Base-by-base conservation (phyloP, 2,329 filamentous ascomycete genomes). In the Coniella lustricola region DNA sequence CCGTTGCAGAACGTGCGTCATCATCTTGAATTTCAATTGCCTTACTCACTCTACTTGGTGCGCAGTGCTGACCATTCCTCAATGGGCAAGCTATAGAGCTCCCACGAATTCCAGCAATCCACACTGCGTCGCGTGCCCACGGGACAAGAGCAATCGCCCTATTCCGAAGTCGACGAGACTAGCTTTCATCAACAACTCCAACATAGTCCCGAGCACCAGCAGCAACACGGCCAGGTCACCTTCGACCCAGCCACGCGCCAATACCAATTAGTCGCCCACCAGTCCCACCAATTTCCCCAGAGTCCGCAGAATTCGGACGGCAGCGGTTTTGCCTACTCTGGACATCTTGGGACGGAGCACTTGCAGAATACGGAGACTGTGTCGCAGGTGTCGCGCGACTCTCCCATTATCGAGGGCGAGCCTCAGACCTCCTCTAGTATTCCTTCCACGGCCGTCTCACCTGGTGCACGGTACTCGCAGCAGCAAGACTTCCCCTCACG, bases 341-440 rank as follows among this genome's bases (percentile, higher is more conserved):
- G 61, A 34, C 65, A 69, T 46, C 59, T 67, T 45, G 62, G 56
- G 54, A 64, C 59, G 54, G 58, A 66, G 33, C 69, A 71, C 54
- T 66, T 64, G 33, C 68, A 68, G 48, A 82, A 80, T 58, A 66
- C 77, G 22, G 80, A 84, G 62, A 81, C 79, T 4, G 63, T 79
- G 33, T 83, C 79, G 7, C 79, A 82, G 62, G 61, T 80, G 56
- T 84, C 81, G 60, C 73, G 77, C 69, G 81, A 84, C 51, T 82
- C 79, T 31, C 74, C 74, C 32, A 61, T 72, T 16, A 67, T 69
- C 36, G 77, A 81, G 54, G 67, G 68, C 34, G 76, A 77, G 51
- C 65, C 67, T 48, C 60, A 58, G 40, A 60, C 67, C 52, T 60
- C 64, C 21, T 55, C 53, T 54, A 68, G 67, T 55, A 57, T 68